Evolutionary conservation across 2,329 filamentous ascomycete species (phyloP), one percentile per base, ranked within the genome.

Genomic region (Lasiodiplodia hormozganensis): DNA sequence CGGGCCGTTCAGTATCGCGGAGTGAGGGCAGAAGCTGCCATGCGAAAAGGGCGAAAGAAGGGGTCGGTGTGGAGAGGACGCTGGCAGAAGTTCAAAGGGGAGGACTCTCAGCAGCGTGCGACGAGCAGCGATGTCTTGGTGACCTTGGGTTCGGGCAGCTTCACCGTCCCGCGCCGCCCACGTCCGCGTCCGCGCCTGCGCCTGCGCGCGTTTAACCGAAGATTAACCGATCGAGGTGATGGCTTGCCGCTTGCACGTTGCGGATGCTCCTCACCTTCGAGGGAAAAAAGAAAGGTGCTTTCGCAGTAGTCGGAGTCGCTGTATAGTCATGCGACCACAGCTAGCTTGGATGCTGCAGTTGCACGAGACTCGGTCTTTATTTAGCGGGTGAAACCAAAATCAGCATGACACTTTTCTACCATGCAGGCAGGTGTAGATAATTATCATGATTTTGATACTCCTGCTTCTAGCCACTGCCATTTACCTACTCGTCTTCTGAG

Each of bases 401-500:
- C 10, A 21, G 16, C 12, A 28, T n/a, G n/a, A 23, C 23, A 4
- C 31, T 23, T 5, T 21, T 51, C 25, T 43, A 34, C 21, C 43
- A 53, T 52, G 47, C 31, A 16, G 10, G 40, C 40, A 23, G 60
- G n/a, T 16, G 60, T 43, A 38, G 43, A 52, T 52, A 47, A 52
- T 21, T 47, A 51, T 18, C 14, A 18, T 36, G 47, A 53, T 36
- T 49, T 6, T 16, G 28, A 31, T 47, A 51, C 47, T n/a, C 14
- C 31, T 51, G 2, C 4, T 38, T 21, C 12, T 12, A 14, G 6
- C 25, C 2, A 34, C 25, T 6, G 12, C 40, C 16, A 43, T 7
- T 49, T 25, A 12, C 31, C 53, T 28, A 68, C 23, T 62, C 66
- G 21, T 65, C 57, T 2, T 73, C 71, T 21, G 71, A 71, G 54